Evolutionary conservation across 352 stramenopile species (phyloP).

Genomic region (Pelagophyceae sp.): DNA sequence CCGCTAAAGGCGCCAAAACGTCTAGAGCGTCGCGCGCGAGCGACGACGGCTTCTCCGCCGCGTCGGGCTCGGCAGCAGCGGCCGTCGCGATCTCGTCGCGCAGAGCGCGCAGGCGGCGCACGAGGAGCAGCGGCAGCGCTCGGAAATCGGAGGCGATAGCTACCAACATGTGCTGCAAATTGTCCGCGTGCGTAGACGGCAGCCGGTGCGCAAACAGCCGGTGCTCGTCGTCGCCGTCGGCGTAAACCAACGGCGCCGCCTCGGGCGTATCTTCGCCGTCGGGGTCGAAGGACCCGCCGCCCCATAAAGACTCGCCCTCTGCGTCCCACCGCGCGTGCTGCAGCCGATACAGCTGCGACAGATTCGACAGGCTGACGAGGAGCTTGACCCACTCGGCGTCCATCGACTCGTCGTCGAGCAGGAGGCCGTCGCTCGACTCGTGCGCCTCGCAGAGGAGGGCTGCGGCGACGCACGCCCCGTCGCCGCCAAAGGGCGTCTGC

Average conservation of each 20-base stretch:
- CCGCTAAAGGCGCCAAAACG: conserved; percentile 61
- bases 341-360: neutral
- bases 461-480: neutral
- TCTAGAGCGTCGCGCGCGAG: conserved; percentile 56
- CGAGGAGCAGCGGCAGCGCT: conserved; percentile 47
- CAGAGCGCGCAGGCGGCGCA: conserved; percentile 35
- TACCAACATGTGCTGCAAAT: conserved; percentile 44
- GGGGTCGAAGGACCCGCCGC: neutral
- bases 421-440: neutral
- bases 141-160: conserved; percentile 51
- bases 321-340: conserved; percentile 15
- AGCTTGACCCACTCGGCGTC: neutral
- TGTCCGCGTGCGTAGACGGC: conserved; percentile 32
- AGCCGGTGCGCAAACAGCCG: neutral
- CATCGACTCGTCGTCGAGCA: neutral
- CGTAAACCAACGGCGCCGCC: neutral
- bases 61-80: conserved; percentile 9
- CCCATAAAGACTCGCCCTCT: neutral
- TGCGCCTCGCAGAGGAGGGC: conserved; percentile 17
- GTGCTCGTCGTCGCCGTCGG: neutral
- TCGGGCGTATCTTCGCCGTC: neutral
- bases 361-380: neutral
- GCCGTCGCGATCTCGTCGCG: conserved; percentile 11
- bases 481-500: conserved; percentile 6
- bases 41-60: conserved; percentile 21